Base-by-base conservation (phyloP, 192 early-diverging fungal species). In the Coemansia erecta region DNA sequence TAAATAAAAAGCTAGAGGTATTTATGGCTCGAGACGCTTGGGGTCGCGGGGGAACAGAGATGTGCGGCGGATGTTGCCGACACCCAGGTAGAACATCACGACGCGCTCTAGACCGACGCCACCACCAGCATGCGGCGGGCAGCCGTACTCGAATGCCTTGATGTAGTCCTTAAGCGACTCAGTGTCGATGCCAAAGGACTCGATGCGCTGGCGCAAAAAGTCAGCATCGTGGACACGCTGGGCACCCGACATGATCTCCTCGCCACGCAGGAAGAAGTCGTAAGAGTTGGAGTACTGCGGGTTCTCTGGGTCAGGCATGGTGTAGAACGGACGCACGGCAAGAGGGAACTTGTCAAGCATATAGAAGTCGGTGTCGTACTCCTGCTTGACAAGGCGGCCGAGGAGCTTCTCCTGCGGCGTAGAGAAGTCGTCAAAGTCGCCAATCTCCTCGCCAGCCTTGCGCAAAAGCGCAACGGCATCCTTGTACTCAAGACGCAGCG, bases 341-440 rank as follows among this genome's bases (percentile, higher is more conserved):
- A 94, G 73, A n/a, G 97, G 97, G 87, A 98, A 99, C 83, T 99
- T 99, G 86, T 99, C 97, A 44, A 99, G 76, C 73, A 98, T 93
- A 83, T 91, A 99, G 72, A 99, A 99, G 80, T 99, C 97, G 14
- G 95, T 97, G 61, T 88, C 70, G 82, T 97, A 95, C 85, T 96
- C 93, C 57, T 91, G 87, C 67, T 89, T 87, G 56, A 99, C 92
- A 39, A 97, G 78, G 62, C 85, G 73, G 53, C 97, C 97, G 17
- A 99, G 85, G 37, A 80, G 68, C 50, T 84, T 81, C 79, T 99
- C 97, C 37, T 85, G 83, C 40, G 88, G 89, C 3, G 97, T 99
- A 63, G 80, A 87, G 60, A 99, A 75, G 76, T 99, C 97, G 48
- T 94, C 95, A 72, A 85, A 89, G 75, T 99, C 97, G 31, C 85